These are phyloP conservation scores for Mangifera indica DNA, from an alignment of 345 rosid genomes.

Conservation along the genomic window DNA sequence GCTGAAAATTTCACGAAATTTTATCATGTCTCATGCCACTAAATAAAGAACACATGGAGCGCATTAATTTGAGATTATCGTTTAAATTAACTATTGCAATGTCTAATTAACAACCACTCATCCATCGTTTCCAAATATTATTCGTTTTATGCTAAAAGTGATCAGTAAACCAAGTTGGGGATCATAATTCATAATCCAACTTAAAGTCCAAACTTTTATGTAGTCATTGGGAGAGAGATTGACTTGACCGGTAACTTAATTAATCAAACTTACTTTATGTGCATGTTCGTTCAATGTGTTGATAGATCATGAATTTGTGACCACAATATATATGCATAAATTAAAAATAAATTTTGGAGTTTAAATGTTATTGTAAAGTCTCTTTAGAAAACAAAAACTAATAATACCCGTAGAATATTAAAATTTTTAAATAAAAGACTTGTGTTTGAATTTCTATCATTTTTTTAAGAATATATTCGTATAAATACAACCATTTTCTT, in stretches of 20 bases:
- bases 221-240: neutral
- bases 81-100: neutral
- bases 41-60: conserved; percentile 17
- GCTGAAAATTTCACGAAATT: neutral
- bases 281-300: too few relatives aligned
- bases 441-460: neutral
- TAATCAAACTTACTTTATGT: too few relatives aligned
- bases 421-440: too few relatives aligned
- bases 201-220: neutral
- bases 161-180: neutral
- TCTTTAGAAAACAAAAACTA: too few relatives aligned
- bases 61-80: conserved; percentile 9
- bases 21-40: conserved; percentile 18
- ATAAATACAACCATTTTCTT: neutral
- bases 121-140: conserved; percentile 1
- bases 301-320: too few relatives aligned
- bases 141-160: neutral
- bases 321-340: too few relatives aligned
- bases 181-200: neutral
- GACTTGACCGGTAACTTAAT: too few relatives aligned
- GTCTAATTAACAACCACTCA: neutral
- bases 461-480: neutral
- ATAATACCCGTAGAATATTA: too few relatives aligned
- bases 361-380: too few relatives aligned
- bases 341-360: too few relatives aligned